These are phyloP conservation scores for Thelephora terrestris DNA, from an alignment of 1,284 basidiomycete species.

Conservation along the genomic window DNA sequence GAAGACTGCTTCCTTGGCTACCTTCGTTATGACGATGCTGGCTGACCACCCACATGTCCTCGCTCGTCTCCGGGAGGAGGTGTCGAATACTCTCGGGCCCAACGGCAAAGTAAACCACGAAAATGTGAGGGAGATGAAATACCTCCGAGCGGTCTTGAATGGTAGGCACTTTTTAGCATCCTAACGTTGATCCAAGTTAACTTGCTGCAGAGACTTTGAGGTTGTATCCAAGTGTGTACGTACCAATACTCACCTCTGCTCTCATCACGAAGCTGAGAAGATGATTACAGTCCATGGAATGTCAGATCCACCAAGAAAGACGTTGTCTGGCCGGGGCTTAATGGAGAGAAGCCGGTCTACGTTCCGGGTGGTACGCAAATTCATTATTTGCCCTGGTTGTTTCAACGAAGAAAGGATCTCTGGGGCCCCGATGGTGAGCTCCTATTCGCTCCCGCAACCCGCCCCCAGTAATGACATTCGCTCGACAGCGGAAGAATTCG, in stretches of 20 bases:
- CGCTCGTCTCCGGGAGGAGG: conserved; percentile 35
- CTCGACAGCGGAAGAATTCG: conserved; percentile 23
- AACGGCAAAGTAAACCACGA: conserved; percentile 32
- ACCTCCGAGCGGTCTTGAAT: conserved; percentile 39
- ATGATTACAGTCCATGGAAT: not conserved
- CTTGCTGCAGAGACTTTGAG: conserved; percentile 8
- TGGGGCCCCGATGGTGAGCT: conserved; percentile 30
- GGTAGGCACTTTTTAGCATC: conserved; percentile 19
- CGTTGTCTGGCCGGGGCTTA: not conserved
- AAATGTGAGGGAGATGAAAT: conserved; percentile 37
- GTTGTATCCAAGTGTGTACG: conserved; percentile 9
- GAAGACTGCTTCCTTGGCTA: conserved; percentile 35
- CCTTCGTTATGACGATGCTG: conserved; percentile 41
- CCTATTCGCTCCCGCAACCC: not conserved
- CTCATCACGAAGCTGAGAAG: not conserved
- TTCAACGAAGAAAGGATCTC: conserved; percentile 26
- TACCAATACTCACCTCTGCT: too few relatives aligned
- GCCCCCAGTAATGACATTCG: not conserved
- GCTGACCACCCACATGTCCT: conserved; percentile 36
- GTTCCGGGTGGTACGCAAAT: not conserved
- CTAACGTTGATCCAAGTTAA: not conserved
- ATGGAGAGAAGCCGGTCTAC: conserved; percentile 8
- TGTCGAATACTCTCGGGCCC: conserved; percentile 32
- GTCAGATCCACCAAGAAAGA: conserved; percentile 9
- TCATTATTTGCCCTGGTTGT: conserved; percentile 24